Conservation (phyloP, 257 asterid species). For the Solanum infundibuliforme region DNA sequence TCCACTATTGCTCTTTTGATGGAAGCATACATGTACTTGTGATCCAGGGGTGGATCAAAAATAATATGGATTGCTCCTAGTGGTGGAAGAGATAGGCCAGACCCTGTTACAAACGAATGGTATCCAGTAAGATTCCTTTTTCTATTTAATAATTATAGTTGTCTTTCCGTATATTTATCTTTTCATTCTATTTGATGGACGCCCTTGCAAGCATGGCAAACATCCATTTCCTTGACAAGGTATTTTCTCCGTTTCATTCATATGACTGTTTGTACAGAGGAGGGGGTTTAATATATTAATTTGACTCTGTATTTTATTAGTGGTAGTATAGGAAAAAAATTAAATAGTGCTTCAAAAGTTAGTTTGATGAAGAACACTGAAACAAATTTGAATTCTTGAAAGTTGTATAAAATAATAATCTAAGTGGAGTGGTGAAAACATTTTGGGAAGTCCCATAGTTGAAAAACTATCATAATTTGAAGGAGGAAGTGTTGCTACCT, state of each 20-base stretch:
- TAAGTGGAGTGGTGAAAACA: not conserved
- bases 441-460: not conserved
- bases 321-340: not conserved
- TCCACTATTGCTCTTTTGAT: not conserved
- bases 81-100: conserved; percentile 99
- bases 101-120: conserved; percentile 76
- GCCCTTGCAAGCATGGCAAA: not conserved
- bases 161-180: not conserved
- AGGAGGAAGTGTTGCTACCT: not conserved
- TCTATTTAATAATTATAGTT: conserved; percentile 6
- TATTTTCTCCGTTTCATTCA: not conserved
- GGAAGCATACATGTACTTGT: conserved; percentile 4
- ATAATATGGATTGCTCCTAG: conserved; percentile 98
- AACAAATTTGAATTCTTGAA: not conserved
- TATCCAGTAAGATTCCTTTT: conserved; percentile 54
- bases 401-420: not conserved
- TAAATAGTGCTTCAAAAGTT: not conserved
- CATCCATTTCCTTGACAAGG: not conserved
- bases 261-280: not conserved
- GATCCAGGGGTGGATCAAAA: conserved; percentile 77
- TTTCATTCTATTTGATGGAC: not conserved
- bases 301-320: not conserved
- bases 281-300: not conserved
- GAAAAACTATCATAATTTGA: not conserved
- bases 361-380: not conserved